These are phyloP conservation scores for Malus hybrid DNA, from an alignment of 331 rosid genomes.

Conservation along the genomic window DNA sequence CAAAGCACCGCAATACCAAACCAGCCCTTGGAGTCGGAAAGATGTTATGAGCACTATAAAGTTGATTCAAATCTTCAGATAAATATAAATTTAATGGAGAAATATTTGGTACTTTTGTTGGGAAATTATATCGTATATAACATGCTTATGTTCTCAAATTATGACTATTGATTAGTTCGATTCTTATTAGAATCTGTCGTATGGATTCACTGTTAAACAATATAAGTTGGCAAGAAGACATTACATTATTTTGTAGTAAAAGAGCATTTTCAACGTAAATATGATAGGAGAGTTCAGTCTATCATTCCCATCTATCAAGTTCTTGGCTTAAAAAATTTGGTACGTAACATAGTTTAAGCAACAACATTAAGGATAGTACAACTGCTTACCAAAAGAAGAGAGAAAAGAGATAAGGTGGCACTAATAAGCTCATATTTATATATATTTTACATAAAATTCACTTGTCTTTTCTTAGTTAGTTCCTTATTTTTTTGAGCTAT, in stretches of 20 bases:
- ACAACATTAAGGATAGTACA: not conserved
- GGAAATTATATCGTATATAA: not conserved
- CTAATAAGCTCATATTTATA: too few species aligned
- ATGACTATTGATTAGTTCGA: not conserved
- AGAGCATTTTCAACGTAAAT: too few species aligned
- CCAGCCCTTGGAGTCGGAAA: too few species aligned
- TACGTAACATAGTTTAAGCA: not conserved
- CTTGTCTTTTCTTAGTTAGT: too few species aligned
- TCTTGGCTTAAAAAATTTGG: not conserved
- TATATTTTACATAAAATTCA: too few species aligned
- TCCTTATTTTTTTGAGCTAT: too few species aligned
- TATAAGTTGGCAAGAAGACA: not conserved
- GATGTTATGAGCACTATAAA: too few species aligned
- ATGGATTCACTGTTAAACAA: not conserved
- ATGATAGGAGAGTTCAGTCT: not conserved
- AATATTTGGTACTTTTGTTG: not conserved
- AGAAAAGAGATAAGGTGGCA: constrained; percentile 19
- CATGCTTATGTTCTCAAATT: not conserved
- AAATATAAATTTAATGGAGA: too few species aligned
- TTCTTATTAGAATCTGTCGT: not conserved
- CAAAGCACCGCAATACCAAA: too few species aligned
- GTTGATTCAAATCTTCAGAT: too few species aligned
- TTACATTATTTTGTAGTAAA: too few species aligned
- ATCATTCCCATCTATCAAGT: not conserved
- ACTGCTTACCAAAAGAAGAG: constrained; percentile 30